phyloP scores from a whole-genome alignment of 2,329 filamentous ascomycete species.

The Aureobasidium subglaciale region DNA sequence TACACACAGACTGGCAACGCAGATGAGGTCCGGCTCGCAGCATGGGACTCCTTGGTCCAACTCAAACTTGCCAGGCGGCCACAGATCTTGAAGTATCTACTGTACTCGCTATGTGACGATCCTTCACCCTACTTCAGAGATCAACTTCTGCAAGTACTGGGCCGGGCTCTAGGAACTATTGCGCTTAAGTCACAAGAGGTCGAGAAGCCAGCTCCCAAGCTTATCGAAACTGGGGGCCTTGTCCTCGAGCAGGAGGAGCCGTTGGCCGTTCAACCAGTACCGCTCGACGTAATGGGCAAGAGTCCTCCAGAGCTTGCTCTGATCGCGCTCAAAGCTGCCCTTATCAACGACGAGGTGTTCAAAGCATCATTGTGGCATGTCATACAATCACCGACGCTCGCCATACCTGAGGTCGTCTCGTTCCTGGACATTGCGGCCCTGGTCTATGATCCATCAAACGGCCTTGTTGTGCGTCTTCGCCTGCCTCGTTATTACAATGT shows the following conservation, averaged over 20 bases:
- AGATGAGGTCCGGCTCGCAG: slow-evolving; percentile 52
- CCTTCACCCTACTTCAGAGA: slow-evolving; percentile 52
- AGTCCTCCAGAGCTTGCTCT: slow-evolving; percentile 51
- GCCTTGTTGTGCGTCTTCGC: slow-evolving; percentile 43
- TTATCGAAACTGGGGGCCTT: slow-evolving; percentile 37
- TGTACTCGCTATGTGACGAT: slow-evolving; percentile 51
- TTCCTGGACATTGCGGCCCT: slow-evolving; percentile 52
- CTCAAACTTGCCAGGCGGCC: slow-evolving; percentile 47
- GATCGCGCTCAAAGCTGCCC: slow-evolving; percentile 47
- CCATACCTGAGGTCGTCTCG: slow-evolving; percentile 48
- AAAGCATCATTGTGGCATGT: slow-evolving; percentile 51
- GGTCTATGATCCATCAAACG: slow-evolving; percentile 48
- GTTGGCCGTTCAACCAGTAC: slow-evolving; percentile 40
- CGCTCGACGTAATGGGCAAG: slow-evolving; percentile 47
- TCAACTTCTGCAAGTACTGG: slow-evolving; percentile 46
- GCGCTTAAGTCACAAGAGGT: slow-evolving; percentile 47
- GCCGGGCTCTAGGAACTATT: slow-evolving; percentile 49
- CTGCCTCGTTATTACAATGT: slow-evolving; percentile 53
- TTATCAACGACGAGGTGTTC: slow-evolving; percentile 43
- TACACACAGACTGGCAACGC: slow-evolving; percentile 55
- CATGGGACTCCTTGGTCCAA: slow-evolving; percentile 52
- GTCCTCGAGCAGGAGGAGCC: slow-evolving; percentile 51
- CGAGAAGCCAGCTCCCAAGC: slow-evolving; percentile 24
- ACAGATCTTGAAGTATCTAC: slow-evolving; percentile 48
- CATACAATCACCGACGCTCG: slow-evolving; percentile 43